A percentile compares a stretch with the other conserved stretches of the same genome.
Evolutionary conservation across 345 rosid species (phyloP).

Genomic region (Murraya koenigii): DNA sequence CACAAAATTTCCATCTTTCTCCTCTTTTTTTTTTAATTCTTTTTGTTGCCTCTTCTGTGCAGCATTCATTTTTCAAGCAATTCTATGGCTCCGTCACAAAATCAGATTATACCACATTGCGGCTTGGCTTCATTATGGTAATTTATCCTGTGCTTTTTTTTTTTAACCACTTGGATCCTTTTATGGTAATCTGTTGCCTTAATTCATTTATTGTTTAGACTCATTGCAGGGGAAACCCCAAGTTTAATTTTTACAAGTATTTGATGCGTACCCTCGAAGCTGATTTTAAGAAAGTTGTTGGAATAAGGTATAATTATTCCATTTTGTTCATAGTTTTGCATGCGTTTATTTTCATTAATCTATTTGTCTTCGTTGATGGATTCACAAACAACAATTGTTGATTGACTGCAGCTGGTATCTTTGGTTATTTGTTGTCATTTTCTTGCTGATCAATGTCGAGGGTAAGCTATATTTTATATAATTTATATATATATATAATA

Average conservation of each 20-base stretch:
- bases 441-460: conserved; percentile 67
- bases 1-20: too few species aligned
- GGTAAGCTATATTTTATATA: conserved; percentile 34
- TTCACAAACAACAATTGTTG: too few species aligned
- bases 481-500: too few species aligned
- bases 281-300: conserved; percentile 91
- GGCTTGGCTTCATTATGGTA: conserved; percentile 84
- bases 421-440: conserved; percentile 76
- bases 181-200: too few species aligned
- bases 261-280: conserved; percentile 87
- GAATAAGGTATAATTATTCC: conserved; percentile 56
- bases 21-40: not conserved
- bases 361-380: too few species aligned
- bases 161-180: not conserved
- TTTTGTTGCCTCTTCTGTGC: conserved; percentile 3
- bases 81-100: conserved; percentile 69
- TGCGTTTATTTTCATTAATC: too few species aligned
- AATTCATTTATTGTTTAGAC: conserved; percentile 33
- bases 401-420: conserved; percentile 78
- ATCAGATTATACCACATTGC: conserved; percentile 75
- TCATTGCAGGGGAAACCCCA: conserved; percentile 70
- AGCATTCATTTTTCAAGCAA: conserved; percentile 91
- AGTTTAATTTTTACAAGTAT: conserved; percentile 82
- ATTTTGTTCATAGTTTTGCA: too few species aligned
- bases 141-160: not conserved